phyloP scores from a whole-genome alignment of 768 basidiomycete species.

The Epithele typhae region DNA sequence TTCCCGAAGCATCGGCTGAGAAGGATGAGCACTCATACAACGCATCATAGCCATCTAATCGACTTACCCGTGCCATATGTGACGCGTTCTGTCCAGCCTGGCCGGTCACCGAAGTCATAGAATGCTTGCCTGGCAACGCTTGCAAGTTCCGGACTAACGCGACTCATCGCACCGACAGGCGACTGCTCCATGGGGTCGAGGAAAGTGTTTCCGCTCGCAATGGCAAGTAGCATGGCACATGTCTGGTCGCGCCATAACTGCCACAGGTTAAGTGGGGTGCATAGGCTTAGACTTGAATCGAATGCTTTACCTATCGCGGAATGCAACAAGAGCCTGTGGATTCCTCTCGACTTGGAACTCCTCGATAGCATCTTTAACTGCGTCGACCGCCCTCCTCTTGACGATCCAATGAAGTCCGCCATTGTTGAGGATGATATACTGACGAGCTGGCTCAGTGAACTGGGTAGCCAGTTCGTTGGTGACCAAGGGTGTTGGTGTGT shows the following conservation, averaged over 20 bases:
- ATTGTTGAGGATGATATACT: constrained; percentile 88
- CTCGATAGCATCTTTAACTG: constrained; percentile 77
- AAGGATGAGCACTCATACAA: background rate
- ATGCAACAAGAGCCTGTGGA: constrained; percentile 75
- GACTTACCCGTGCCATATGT: constrained; percentile 70
- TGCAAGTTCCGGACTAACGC: constrained; percentile 57
- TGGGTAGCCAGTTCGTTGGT: constrained; percentile 83
- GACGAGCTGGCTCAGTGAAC: constrained; percentile 65
- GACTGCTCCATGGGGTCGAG: constrained; percentile 54
- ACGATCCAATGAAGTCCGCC: constrained; percentile 77
- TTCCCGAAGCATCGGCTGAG: constrained; percentile 66
- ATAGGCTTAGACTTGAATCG: background rate
- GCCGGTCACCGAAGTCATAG: constrained; percentile 81
- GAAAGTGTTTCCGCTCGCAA: constrained; percentile 83
- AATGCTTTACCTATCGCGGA: constrained; percentile 68
- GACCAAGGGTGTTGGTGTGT: constrained; percentile 44
- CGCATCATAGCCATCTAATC: background rate
- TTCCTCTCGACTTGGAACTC: constrained; percentile 73
- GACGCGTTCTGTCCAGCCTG: constrained; percentile 74
- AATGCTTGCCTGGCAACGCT: constrained; percentile 79
- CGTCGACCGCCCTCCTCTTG: constrained; percentile 83
- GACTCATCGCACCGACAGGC: constrained; percentile 41
- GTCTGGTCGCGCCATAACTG: constrained; percentile 93
- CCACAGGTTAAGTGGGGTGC: background rate
- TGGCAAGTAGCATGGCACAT: constrained; percentile 85